A percentile compares a stretch with the other conserved stretches of the same genome.
Conservation (phyloP, 331 rosid genomes). For the Quercus lobata region DNA sequence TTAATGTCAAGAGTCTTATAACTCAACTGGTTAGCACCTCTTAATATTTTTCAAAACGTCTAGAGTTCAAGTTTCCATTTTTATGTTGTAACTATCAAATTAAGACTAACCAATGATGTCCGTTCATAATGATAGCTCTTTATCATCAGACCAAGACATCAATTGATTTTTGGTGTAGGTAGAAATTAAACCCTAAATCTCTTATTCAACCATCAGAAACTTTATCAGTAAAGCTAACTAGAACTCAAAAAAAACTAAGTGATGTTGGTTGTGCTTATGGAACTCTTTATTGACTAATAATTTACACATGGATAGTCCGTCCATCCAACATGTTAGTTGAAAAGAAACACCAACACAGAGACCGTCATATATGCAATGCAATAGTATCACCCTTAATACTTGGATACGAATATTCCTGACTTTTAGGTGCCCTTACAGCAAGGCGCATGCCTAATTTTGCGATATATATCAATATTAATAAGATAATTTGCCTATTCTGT, state of each 20-base stretch:
- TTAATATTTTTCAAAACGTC: too few relatives aligned
- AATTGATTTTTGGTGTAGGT: fast-evolving
- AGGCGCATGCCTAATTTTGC: neutral
- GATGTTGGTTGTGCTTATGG: neutral
- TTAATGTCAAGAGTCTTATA: too few relatives aligned
- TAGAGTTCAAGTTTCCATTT: too few relatives aligned
- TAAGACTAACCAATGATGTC: too few relatives aligned
- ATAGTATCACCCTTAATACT: neutral
- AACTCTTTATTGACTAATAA: neutral
- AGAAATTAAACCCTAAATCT: fast-evolving
- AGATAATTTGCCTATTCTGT: neutral
- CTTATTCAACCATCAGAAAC: fast-evolving
- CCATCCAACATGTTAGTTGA: neutral
- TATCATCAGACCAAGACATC: fast-evolving
- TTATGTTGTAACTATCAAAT: too few relatives aligned
- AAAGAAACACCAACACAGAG: neutral
- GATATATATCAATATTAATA: too few relatives aligned
- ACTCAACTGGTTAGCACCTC: fast-evolving
- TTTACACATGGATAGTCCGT: neutral
- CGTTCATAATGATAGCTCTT: too few relatives aligned
- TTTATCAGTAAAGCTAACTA: fast-evolving
- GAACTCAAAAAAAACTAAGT: neutral
- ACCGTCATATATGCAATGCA: neutral
- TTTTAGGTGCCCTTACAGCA: neutral
- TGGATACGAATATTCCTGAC: neutral